phyloP scores from a whole-genome alignment of 176 grass and related monocot genomes.

The Bothriochloa decipiens region DNA sequence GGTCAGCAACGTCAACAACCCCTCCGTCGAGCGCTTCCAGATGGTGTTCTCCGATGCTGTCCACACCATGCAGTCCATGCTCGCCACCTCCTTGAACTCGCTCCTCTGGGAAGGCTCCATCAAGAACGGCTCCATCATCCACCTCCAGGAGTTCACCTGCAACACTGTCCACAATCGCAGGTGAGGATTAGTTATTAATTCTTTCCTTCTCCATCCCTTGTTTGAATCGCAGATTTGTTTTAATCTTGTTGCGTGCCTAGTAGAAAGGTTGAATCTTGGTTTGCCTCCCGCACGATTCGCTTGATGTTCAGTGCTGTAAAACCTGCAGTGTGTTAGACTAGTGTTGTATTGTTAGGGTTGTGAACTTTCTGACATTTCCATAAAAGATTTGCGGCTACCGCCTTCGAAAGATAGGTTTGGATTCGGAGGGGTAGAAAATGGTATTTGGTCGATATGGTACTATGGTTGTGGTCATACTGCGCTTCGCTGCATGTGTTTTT shows the following conservation, averaged over 20 bases:
- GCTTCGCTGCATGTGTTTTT: background rate
- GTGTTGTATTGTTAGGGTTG: background rate
- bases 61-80: constrained; percentile 89
- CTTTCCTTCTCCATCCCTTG: too few species aligned
- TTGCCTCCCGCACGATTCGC: background rate
- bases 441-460: background rate
- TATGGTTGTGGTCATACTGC: background rate
- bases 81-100: constrained; percentile 69
- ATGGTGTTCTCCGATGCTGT: constrained; percentile 81
- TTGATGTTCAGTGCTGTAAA: background rate
- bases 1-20: constrained; percentile 51
- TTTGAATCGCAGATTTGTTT: background rate
- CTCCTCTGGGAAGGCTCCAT: constrained; percentile 45
- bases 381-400: background rate
- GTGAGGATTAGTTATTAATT: constrained; percentile 27
- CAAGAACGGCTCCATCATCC: constrained; percentile 55
- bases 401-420: background rate
- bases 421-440: background rate
- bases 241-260: background rate
- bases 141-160: constrained; percentile 79
- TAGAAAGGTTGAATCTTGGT: constrained; percentile 28
- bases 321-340: background rate
- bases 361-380: background rate
- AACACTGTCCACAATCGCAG: constrained; percentile 73
- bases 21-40: constrained; percentile 58